Conservation (phyloP, 2,329 filamentous ascomycete species). For the Xylariales sp. region DNA sequence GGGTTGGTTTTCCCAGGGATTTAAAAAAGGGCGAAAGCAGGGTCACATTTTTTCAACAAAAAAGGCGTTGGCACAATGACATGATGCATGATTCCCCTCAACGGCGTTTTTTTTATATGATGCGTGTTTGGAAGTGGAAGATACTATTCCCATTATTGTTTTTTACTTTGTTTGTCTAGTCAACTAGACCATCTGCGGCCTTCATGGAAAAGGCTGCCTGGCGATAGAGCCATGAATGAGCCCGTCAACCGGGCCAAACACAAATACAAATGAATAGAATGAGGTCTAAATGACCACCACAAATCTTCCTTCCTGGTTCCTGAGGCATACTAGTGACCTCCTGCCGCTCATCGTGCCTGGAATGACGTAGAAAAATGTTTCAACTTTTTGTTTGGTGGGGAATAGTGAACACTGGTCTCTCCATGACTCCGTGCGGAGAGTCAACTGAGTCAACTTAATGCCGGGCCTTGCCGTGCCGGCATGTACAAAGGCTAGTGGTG, state of each 20-base stretch:
- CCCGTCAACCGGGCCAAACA: slow-evolving; percentile 26
- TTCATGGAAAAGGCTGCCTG: slow-evolving; percentile 16
- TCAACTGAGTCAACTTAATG: no score
- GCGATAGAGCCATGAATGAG: slow-evolving; percentile 7
- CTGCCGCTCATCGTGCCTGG: no score
- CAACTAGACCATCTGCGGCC: slow-evolving; percentile 11
- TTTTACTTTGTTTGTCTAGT: slow-evolving; percentile 12
- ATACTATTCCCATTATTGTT: no score
- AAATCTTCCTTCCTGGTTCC: not conserved
- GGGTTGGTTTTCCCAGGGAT: slow-evolving; percentile 12
- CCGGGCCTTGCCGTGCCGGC: no score
- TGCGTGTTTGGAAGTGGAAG: slow-evolving; percentile 12
- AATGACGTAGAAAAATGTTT: no score
- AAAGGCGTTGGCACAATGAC: slow-evolving; percentile 29
- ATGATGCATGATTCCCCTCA: slow-evolving; percentile 32
- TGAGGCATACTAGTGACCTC: no score
- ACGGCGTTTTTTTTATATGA: slow-evolving; percentile 26
- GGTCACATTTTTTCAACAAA: slow-evolving; percentile 32
- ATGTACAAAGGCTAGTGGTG: no score
- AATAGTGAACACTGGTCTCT: no score
- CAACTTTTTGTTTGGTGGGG: no score
- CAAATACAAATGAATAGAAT: slow-evolving; percentile 4
- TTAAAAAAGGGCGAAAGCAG: slow-evolving; percentile 22
- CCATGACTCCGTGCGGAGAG: no score
- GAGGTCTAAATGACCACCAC: not conserved